Evolutionary conservation across 306 rosid genomes (phyloP).

Genomic region (Glycyrrhiza uralensis): DNA sequence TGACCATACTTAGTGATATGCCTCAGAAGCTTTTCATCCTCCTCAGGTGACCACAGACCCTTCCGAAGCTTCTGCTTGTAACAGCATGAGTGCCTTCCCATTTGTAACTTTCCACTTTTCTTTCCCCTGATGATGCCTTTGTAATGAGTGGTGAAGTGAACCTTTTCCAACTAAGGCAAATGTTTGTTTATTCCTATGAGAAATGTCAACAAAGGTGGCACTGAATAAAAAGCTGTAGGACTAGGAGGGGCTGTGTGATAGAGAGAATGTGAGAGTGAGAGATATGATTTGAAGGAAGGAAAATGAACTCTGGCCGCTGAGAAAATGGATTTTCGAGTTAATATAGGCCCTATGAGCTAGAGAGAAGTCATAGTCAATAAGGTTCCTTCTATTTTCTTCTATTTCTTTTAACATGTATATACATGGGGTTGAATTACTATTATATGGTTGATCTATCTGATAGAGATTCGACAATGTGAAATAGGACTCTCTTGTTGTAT

Average conservation of each 20-base stretch:
- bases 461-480: conserved; percentile 26
- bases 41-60: conserved; percentile 68
- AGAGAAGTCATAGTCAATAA: conserved; percentile 43
- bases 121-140: background rate
- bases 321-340: conserved; percentile 50
- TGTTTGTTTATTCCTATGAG: conserved; percentile 37
- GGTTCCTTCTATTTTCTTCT: conserved; percentile 3
- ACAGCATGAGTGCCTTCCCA: conserved; percentile 69
- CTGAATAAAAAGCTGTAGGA: conserved; percentile 30
- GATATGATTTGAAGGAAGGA: conserved; percentile 37
- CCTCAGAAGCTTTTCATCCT: conserved; percentile 52
- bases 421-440: conserved; percentile 4
- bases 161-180: conserved; percentile 24
- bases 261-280: conserved; percentile 28
- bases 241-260: conserved; percentile 25
- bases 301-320: conserved; percentile 49
- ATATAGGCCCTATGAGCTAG: conserved; percentile 36
- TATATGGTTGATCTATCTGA: conserved; percentile 17
- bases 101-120: conserved; percentile 13
- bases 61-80: conserved; percentile 57
- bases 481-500: conserved; percentile 14
- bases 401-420: background rate
- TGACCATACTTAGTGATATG: conserved; percentile 57
- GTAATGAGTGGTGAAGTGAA: conserved; percentile 14
- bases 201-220: conserved; percentile 35